Percentiles rank a stretch among this genome's conserved stretches.
Conservation (phyloP, 768 basidiomycete genomes). For the Lentinula aciculospora region DNA sequence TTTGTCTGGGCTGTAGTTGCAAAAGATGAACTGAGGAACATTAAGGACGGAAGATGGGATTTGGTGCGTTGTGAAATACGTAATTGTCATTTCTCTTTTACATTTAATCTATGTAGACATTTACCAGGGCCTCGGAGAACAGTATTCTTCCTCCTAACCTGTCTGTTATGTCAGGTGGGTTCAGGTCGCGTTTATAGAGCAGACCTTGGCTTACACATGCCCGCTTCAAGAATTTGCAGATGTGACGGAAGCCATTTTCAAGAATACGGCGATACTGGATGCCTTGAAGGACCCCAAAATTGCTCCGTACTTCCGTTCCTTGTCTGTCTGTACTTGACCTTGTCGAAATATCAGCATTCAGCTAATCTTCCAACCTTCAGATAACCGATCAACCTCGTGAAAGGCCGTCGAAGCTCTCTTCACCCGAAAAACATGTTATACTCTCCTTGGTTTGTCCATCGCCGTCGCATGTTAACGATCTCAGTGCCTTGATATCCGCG, state of each 20-base stretch:
- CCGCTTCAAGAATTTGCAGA: conserved; percentile 68
- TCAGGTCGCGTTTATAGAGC: neutral
- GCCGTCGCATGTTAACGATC: conserved; percentile 39
- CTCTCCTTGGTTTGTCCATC: conserved; percentile 59
- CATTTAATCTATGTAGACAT: conserved; percentile 46
- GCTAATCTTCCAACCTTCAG: conserved; percentile 22
- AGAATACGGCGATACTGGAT: conserved; percentile 48
- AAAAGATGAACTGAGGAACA: conserved; percentile 68
- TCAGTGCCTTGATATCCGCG: conserved; percentile 55
- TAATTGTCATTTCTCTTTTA: neutral
- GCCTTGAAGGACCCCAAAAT: conserved; percentile 61
- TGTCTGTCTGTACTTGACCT: conserved; percentile 51
- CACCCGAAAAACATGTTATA: conserved; percentile 67
- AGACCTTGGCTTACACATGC: neutral
- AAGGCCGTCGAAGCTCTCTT: conserved; percentile 51
- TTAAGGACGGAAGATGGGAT: conserved; percentile 80
- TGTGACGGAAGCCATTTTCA: conserved; percentile 73
- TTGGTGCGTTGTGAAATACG: conserved; percentile 48
- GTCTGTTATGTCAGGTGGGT: conserved; percentile 70
- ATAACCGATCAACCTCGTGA: conserved; percentile 83
- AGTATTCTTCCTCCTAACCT: conserved; percentile 51
- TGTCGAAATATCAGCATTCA: neutral
- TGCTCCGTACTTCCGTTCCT: conserved; percentile 75
- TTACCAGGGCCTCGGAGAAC: conserved; percentile 74
- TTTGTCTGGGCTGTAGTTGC: conserved; percentile 83